A percentile compares a stretch with the other conserved stretches of the same genome.
Conservation (phyloP, 257 asterid genomes). For the Marsdenia floribunda region DNA sequence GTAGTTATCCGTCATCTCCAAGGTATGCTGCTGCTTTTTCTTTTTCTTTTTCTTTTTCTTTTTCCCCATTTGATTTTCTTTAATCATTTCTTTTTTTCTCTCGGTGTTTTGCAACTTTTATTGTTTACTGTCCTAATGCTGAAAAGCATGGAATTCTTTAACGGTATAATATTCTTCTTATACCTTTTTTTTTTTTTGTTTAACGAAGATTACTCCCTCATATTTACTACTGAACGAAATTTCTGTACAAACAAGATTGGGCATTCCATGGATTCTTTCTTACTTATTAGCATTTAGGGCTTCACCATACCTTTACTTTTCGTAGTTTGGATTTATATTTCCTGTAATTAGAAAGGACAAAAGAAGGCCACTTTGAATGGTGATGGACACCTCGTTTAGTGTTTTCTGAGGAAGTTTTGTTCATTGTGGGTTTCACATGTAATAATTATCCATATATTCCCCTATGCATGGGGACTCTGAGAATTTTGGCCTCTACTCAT, state of each 20-base stretch:
- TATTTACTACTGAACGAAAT: neutral
- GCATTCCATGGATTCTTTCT: neutral
- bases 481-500: neutral
- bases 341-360: neutral
- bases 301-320: neutral
- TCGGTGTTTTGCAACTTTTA: neutral
- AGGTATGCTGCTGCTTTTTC: constrained; percentile 33
- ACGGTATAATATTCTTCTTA: neutral
- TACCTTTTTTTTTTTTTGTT: neutral
- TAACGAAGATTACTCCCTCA: neutral
- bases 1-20: constrained; percentile 68
- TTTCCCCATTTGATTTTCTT: constrained; percentile 12
- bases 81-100: constrained; percentile 5
- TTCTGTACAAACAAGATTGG: neutral
- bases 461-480: neutral
- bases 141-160: constrained; percentile 1
- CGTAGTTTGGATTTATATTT: neutral
- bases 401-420: neutral
- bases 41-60: neutral
- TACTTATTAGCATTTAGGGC: neutral
- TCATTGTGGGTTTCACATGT: constrained; percentile 9
- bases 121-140: neutral
- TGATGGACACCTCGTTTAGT: neutral
- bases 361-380: neutral
- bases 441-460: neutral